Conservation (phyloP, 768 basidiomycete species). For the Russula vinacea region DNA sequence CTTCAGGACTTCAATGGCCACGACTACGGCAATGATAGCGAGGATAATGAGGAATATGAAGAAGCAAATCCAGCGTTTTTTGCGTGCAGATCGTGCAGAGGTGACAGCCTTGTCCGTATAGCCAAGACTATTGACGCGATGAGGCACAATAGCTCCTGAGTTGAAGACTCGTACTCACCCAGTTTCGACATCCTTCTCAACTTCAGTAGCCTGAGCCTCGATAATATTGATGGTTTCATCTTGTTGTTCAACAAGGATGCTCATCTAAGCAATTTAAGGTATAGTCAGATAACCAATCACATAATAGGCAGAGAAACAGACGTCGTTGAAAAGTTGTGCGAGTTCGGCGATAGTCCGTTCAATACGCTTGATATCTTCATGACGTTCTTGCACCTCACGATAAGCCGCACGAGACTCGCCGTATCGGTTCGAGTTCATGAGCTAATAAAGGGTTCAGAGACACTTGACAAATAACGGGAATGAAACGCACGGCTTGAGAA, state of each 20-base stretch:
- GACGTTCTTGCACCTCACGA: constrained; percentile 94
- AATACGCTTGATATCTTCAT: constrained; percentile 94
- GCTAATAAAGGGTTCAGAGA: constrained; percentile 41
- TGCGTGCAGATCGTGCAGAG: constrained; percentile 84
- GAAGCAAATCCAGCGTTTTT: constrained; percentile 98
- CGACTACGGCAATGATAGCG: constrained; percentile 61
- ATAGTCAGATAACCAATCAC: constrained; percentile 7
- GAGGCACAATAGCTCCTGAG: constrained; percentile 4
- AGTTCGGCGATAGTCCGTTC: constrained; percentile 90
- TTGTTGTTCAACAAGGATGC: constrained; percentile 91
- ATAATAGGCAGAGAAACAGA: constrained; percentile 38
- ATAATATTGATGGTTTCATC: constrained; percentile 83
- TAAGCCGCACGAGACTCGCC: constrained; percentile 88
- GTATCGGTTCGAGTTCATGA: constrained; percentile 87
- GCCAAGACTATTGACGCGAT: constrained; percentile 50
- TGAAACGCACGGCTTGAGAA: constrained; percentile 56
- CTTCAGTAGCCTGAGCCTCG: constrained; percentile 68
- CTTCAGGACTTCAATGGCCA: constrained; percentile 55
- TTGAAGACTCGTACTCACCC: constrained; percentile 53
- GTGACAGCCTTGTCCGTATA: constrained; percentile 85
- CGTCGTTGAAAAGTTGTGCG: constrained; percentile 94
- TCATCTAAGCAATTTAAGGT: constrained; percentile 58
- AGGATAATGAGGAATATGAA: constrained; percentile 60
- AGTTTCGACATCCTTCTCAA: constrained; percentile 79
- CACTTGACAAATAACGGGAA: neutral